phyloP scores from a whole-genome alignment of 768 basidiomycete species.

The Tulasnella sp. region DNA sequence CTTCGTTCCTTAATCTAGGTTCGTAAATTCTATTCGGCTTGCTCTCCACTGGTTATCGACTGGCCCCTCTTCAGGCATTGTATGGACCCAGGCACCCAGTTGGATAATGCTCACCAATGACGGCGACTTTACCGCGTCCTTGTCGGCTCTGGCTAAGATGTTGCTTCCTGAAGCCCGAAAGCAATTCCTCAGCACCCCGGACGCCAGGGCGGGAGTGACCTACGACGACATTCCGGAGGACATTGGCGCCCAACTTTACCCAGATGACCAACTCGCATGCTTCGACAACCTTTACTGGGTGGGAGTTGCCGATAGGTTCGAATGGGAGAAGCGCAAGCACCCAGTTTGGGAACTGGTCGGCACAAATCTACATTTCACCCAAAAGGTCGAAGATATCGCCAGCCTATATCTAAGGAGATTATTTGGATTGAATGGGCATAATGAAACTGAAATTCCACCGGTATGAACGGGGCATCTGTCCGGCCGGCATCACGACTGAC shows the following conservation, averaged over 20 bases:
- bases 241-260: constrained; percentile 19
- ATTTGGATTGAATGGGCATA: not conserved
- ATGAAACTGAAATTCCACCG: constrained; percentile 1
- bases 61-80: not conserved
- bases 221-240: not conserved
- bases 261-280: constrained; percentile 31
- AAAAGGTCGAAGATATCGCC: constrained; percentile 16
- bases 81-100: not conserved
- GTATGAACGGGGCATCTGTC: not conserved
- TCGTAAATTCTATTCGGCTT: not conserved
- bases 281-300: constrained; percentile 31
- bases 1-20: not conserved
- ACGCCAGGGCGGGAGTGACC: not conserved
- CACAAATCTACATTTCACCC: constrained; percentile 5
- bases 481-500: not conserved
- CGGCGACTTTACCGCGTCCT: constrained; percentile 23
- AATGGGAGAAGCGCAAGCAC: constrained; percentile 31
- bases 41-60: not conserved
- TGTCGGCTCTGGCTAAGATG: constrained; percentile 31
- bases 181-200: not conserved
- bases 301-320: not conserved
- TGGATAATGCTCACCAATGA: not conserved
- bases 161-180: constrained; percentile 25
- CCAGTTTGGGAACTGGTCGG: constrained; percentile 32
- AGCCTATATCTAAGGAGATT: not conserved